phyloP scores from a whole-genome alignment of 73 alveolate species.

The Diophrys sp. region DNA sequence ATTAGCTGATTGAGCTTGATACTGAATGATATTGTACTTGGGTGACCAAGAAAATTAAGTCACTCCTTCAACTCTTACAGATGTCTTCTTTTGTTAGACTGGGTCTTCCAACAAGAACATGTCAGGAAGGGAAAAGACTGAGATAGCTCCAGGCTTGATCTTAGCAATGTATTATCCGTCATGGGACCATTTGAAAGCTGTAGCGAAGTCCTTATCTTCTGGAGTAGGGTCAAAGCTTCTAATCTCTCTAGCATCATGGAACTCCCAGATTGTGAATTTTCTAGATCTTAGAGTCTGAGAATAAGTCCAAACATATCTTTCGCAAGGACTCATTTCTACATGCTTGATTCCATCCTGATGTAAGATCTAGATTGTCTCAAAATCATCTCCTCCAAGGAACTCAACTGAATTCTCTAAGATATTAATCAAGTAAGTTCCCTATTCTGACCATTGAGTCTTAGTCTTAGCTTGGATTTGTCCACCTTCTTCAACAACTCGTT shows the following conservation, averaged over 20 bases:
- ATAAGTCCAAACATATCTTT: conserved; percentile 34
- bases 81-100: conserved; percentile 31
- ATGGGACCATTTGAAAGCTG: conserved; percentile 34
- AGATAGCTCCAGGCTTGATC: conserved; percentile 24
- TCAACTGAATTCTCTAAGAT: conserved; percentile 39
- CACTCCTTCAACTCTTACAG: conserved; percentile 44
- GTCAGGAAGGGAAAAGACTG: conserved; percentile 34
- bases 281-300: conserved; percentile 6
- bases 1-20: conserved; percentile 23
- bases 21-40: conserved; percentile 34
- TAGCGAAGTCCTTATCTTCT: conserved; percentile 9
- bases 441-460: conserved; percentile 31
- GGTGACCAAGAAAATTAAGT: conserved; percentile 42
- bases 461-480: not conserved
- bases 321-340: conserved; percentile 52
- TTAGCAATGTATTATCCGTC: conserved; percentile 54
- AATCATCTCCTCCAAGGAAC: conserved; percentile 45
- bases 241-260: conserved; percentile 22
- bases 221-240: conserved; percentile 21
- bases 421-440: conserved; percentile 42
- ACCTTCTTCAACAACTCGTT: not conserved
- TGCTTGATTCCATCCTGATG: conserved; percentile 36
- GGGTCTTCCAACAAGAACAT: conserved; percentile 26
- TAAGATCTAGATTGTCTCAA: conserved; percentile 33
- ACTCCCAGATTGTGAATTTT: conserved; percentile 38